Conservation (phyloP, 768 basidiomycete species). For the Cyathus striatus region DNA sequence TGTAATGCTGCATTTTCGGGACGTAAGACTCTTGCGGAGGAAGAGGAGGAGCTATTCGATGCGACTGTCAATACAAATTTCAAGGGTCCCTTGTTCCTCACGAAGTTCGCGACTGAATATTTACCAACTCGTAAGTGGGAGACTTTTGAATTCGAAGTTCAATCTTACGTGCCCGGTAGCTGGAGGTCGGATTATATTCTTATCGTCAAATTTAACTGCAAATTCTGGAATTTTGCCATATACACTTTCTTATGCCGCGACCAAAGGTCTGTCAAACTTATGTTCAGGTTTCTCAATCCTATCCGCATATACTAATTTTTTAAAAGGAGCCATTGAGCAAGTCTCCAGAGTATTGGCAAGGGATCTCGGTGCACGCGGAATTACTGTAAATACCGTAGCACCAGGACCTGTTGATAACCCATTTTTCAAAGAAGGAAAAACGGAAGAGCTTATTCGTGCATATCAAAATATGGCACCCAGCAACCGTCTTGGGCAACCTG, state of each 20-base stretch:
- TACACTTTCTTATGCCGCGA: conserved; percentile 45
- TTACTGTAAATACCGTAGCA: conserved; percentile 54
- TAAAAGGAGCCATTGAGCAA: conserved; percentile 48
- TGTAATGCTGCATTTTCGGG: conserved; percentile 58
- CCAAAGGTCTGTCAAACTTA: too few relatives aligned
- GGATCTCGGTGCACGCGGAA: conserved; percentile 44
- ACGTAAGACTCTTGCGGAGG: conserved; percentile 36
- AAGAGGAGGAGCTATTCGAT: conserved; percentile 50
- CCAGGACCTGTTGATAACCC: conserved; percentile 53
- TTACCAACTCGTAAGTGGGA: conserved; percentile 35
- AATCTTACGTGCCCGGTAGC: conserved; percentile 18
- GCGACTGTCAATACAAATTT: conserved; percentile 49
- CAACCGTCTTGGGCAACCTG: conserved; percentile 41
- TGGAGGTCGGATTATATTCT: conserved; percentile 54
- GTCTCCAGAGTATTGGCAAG: conserved; percentile 52
- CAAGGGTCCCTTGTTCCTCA: conserved; percentile 54
- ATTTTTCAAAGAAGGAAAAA: conserved; percentile 49
- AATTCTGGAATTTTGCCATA: conserved; percentile 41
- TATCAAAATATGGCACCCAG: conserved; percentile 41
- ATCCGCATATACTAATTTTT: too few relatives aligned
- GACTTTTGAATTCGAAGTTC: not conserved
- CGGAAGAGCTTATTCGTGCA: conserved; percentile 36
- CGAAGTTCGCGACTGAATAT: conserved; percentile 37
- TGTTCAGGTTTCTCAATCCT: too few relatives aligned
- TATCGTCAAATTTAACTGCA: conserved; percentile 45